Conservation (phyloP, 2,329 filamentous ascomycete genomes). For the Ophiostoma perfectum region DNA sequence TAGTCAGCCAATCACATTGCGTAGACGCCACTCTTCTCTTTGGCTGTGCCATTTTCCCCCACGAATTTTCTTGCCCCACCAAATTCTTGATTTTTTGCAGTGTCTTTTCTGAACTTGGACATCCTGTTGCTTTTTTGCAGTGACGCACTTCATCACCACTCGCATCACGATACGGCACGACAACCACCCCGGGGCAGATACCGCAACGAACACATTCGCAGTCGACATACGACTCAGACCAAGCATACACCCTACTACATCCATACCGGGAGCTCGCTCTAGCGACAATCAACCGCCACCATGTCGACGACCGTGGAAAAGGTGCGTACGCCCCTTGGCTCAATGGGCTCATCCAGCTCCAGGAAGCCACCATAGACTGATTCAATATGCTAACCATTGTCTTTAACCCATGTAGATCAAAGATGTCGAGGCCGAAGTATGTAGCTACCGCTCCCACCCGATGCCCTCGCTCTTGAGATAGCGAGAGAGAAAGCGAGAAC, state of each 20-base stretch:
- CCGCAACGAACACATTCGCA: background rate
- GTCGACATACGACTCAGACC: background rate
- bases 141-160: slow-evolving; percentile 10
- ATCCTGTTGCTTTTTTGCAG: background rate
- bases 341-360: background rate
- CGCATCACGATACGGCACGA: background rate
- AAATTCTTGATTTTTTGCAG: slow-evolving; percentile 22
- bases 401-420: slow-evolving; percentile 62
- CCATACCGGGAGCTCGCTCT: slow-evolving; percentile 6
- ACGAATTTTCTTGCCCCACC: slow-evolving; percentile 26
- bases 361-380: no score
- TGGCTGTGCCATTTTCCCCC: slow-evolving; percentile 18
- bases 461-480: no score
- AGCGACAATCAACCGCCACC: slow-evolving; percentile 37
- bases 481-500: no score
- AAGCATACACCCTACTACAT: no score
- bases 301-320: slow-evolving; percentile 99
- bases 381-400: no score
- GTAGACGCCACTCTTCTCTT: background rate
- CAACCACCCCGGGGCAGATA: background rate
- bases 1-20: background rate
- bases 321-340: slow-evolving; percentile 42
- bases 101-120: slow-evolving; percentile 2
- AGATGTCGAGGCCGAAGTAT: slow-evolving; percentile 89
- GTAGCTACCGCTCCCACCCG: slow-evolving; percentile 31